Percentiles rank a stretch among this genome's conserved stretches.
phyloP scores from a whole-genome alignment of 768 basidiomycete species.

The Solioccasus polychromus region DNA sequence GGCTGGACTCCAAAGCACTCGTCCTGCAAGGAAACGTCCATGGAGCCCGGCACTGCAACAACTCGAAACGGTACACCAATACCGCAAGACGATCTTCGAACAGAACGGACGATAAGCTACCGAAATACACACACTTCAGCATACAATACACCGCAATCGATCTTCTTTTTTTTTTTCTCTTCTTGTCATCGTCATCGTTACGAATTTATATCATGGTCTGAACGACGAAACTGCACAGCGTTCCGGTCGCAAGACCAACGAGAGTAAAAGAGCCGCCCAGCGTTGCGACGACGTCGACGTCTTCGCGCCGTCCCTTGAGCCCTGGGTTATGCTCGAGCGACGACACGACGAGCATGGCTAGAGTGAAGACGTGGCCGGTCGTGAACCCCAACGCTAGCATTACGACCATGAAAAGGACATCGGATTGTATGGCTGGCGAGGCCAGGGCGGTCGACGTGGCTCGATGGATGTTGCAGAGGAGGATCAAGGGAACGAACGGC shows the following conservation, averaged over 20 bases:
- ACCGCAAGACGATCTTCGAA: too few species aligned
- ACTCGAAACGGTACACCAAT: too few species aligned
- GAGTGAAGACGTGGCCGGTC: background rate
- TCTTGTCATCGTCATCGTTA: too few species aligned
- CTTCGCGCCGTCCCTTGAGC: background rate
- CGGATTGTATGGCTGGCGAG: background rate
- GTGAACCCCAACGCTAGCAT: background rate
- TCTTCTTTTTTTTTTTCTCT: too few species aligned
- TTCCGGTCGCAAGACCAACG: background rate
- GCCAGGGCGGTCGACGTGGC: background rate
- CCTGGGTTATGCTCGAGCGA: background rate
- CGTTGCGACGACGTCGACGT: background rate
- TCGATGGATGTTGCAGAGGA: slow-evolving; percentile 26
- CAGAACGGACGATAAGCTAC: too few species aligned
- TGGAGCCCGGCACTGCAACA: too few species aligned
- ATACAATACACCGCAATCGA: too few species aligned
- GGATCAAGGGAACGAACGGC: slow-evolving; percentile 78
- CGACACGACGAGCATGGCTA: background rate
- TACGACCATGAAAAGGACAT: background rate
- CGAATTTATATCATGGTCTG: background rate
- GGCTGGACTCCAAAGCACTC: too few species aligned
- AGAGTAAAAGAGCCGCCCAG: background rate
- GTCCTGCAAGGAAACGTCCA: too few species aligned
- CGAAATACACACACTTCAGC: too few species aligned
- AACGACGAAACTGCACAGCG: background rate